A percentile compares a stretch with the other conserved stretches of the same genome.
These are phyloP conservation scores for Chaetomium sp. DNA, from an alignment of 2,329 filamentous ascomycete genomes.

Conservation along the genomic window DNA sequence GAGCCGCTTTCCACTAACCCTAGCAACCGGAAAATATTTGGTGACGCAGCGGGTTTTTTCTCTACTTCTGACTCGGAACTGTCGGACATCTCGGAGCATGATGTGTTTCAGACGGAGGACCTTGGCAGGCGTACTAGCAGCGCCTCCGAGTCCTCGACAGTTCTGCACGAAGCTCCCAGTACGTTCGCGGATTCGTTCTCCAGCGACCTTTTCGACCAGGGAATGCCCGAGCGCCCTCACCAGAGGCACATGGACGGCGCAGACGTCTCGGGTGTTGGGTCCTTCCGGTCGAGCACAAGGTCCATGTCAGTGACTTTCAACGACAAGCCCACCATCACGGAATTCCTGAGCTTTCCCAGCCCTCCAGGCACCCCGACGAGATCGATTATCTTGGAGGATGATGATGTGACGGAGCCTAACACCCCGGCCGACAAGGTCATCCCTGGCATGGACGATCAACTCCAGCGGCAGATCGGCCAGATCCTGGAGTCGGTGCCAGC, in stretches of 20 bases:
- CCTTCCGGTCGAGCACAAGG: conserved; percentile 42
- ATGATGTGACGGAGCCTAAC: conserved; percentile 45
- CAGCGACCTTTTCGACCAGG: conserved; percentile 49
- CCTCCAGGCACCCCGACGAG: conserved; percentile 48
- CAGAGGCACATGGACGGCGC: conserved; percentile 41
- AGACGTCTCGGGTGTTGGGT: conserved; percentile 53
- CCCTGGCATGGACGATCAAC: conserved; percentile 61
- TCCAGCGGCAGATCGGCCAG: conserved; percentile 78
- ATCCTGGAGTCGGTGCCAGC: conserved; percentile 78
- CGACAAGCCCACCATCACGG: conserved; percentile 49
- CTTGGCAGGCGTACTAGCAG: conserved; percentile 37
- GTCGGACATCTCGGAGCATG: conserved; percentile 23
- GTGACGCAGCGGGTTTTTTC: background rate
- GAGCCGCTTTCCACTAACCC: background rate
- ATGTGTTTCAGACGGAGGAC: conserved; percentile 24
- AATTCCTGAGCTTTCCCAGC: conserved; percentile 47
- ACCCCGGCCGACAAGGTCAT: conserved; percentile 43
- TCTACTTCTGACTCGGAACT: conserved; percentile 27
- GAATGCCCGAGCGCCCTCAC: conserved; percentile 48
- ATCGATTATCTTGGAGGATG: conserved; percentile 52
- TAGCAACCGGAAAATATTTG: background rate
- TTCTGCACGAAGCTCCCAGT: conserved; percentile 44
- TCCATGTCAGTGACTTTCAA: conserved; percentile 48
- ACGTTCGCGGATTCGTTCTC: conserved; percentile 44
- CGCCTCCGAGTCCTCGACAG: conserved; percentile 44